Base-by-base conservation (phyloP, 805 yeast species). In the Starmerella sirachaensis region DNA sequence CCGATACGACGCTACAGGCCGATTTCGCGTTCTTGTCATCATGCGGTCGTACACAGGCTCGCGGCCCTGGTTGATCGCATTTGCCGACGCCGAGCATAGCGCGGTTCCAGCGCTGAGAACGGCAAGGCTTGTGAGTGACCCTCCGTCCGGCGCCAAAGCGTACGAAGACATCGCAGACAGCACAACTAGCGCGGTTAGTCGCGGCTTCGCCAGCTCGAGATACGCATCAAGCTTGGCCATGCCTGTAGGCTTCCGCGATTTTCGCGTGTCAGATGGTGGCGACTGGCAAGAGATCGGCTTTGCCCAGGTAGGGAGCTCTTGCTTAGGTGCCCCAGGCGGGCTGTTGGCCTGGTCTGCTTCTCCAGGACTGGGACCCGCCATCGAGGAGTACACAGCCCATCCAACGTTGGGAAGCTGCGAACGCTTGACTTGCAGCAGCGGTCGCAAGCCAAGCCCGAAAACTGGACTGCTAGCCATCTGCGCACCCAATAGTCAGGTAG, bases 11-110 rank as follows among this genome's bases (percentile, higher is more conserved):
- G 86, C 97, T 3, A 91, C 86, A 0, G 98, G 98, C 52, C 98
- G 68, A 5, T 77, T 70, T 8, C 79, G 72, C 0, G 98, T 91
- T 54, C 98, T 68, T 3, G 77, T 70, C 98, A 91, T 91, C 54
- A 71, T 69, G 32, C 71, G 68, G 55, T 91, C 98, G 54, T 75
- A 91, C 16, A 73, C 79, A 1, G 95, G 94, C 59, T 91, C 98
- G 49, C 98, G 66, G 2, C 85, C 97, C 94, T 86, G 88, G 55
- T 91, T 91, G 33, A 91, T 84, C 3, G 97, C 93, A 60, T 91
- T 91, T 2, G 98, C 98, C 2, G 95, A 76, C 9, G 93, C 93
- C 0, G 95, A 84, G 47, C 91, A 73, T 23, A 91, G 61, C 1
- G 88, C 72, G 0, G 96, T 91, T 12, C 98, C 98, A 0, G 69